A percentile compares a stretch with the other conserved stretches of the same genome.
Conservation (phyloP, 768 basidiomycete species). For the Pleurotus eryngii region DNA sequence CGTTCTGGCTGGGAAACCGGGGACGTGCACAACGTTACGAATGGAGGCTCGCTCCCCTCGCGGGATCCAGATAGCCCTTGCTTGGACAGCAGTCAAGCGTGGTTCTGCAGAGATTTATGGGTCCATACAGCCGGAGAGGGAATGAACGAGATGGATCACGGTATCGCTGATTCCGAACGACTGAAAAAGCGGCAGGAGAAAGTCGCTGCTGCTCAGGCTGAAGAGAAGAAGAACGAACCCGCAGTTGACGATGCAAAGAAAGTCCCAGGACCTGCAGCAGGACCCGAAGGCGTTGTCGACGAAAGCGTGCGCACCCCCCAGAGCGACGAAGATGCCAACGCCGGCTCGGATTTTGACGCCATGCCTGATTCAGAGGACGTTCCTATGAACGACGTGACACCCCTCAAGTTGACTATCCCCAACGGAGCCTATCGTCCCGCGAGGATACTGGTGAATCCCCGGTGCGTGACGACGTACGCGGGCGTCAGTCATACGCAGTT, state of each 20-base stretch:
- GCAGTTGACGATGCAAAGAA: neutral
- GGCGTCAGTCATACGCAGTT: slow-evolving; percentile 96
- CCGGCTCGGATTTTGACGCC: slow-evolving; percentile 84
- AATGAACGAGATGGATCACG: slow-evolving; percentile 53
- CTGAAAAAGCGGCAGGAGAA: slow-evolving; percentile 21
- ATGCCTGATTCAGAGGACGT: slow-evolving; percentile 62
- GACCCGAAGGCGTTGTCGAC: slow-evolving; percentile 13
- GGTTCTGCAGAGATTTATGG: slow-evolving; percentile 99
- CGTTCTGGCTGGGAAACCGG: slow-evolving; percentile 55
- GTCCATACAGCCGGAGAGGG: slow-evolving; percentile 80
- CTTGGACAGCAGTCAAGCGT: slow-evolving; percentile 94
- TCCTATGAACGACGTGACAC: slow-evolving; percentile 30
- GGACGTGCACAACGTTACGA: slow-evolving; percentile 78
- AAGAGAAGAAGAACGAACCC: neutral
- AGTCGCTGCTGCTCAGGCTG: slow-evolving; percentile 1
- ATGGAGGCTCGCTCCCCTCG: slow-evolving; percentile 46
- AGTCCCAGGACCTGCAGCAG: neutral
- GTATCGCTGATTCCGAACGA: slow-evolving; percentile 27
- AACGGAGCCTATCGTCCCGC: slow-evolving; percentile 88
- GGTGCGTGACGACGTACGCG: slow-evolving; percentile 97
- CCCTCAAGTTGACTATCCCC: slow-evolving; percentile 59
- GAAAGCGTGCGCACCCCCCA: slow-evolving; percentile 14
- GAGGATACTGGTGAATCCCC: slow-evolving; percentile 90
- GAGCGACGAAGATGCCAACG: slow-evolving; percentile 73
- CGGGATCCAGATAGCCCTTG: slow-evolving; percentile 83